Base-by-base conservation (phyloP, 2,329 filamentous ascomycete genomes). In the Aspergillus fischeri region DNA sequence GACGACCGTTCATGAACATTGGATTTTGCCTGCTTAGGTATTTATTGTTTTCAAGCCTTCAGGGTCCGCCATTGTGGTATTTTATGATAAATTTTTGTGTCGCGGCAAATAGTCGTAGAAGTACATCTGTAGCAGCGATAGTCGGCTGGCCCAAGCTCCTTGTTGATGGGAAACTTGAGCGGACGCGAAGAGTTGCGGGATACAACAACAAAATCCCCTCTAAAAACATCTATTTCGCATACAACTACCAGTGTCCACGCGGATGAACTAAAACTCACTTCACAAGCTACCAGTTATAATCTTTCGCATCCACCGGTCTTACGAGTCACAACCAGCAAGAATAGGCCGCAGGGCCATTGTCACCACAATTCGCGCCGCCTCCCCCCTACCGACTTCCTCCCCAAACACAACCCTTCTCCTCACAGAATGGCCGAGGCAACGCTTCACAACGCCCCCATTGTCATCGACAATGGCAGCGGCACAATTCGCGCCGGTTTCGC, bases 381-480 rank as follows among this genome's bases (percentile, higher is more conserved):
- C 56, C 58, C 57, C 60, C 61, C 60, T 55, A 58, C 60, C 63
- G 55, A 60, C 55, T 54, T 59, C 56, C 55, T 51, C 53, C 53
- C 51, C 58, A 29, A 51, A 45, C 48, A 53, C 38, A 49, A 52
- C 24, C 38, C 53, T 42, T 49, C 49, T 45, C 51, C 60, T 60
- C 62, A 63, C 69, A 68, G 62, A 67, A 87, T 88, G 85, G 80
- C 83, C 63, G 87, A 89, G 72, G 82, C 74, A 57, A 78, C 83
- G 60, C 86, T 97, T 55, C 94, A 97, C 82, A 99, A 99, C 82
- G 92, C 92, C 65, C 92, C 94, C 58, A 96, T 99, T 76, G 94
- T 99, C 73, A 90, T 99, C 70, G 94, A 99, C 84, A 99, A 99
- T 79, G 94, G 94, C 70, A 97, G 92, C 65, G 94, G 94, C 64